Percentiles rank a stretch among this genome's conserved stretches.
phyloP scores from a whole-genome alignment of 164 flowering plant genomes.

The Tetracentron sinense region DNA sequence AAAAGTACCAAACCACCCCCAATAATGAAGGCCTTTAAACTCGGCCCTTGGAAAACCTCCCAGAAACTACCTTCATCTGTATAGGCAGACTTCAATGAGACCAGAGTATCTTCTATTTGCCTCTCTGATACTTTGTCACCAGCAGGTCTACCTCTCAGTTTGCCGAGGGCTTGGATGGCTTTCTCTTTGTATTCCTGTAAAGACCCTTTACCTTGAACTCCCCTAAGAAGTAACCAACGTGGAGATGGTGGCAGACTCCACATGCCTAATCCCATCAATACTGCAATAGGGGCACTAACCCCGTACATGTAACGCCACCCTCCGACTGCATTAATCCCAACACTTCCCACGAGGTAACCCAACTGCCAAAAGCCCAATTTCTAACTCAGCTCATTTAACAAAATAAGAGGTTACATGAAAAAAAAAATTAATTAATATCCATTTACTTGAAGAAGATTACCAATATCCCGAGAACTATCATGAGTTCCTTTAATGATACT shows the following conservation, averaged over 20 bases:
- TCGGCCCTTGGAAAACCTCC: constrained; percentile 85
- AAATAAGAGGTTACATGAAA: constrained; percentile 2
- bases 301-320: constrained; percentile 98
- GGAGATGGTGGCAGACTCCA: constrained; percentile 87
- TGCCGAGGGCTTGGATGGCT: constrained; percentile 65
- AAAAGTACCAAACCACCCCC: constrained; percentile 94
- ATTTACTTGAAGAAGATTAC: constrained; percentile 28
- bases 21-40: constrained; percentile 84
- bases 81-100: constrained; percentile 66
- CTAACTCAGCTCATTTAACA: constrained; percentile 7
- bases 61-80: constrained; percentile 53
- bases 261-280: constrained; percentile 84
- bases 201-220: constrained; percentile 78
- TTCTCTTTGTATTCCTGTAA: constrained; percentile 64
- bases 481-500: constrained; percentile 82
- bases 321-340: constrained; percentile 60
- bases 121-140: constrained; percentile 64
- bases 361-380: constrained; percentile 38
- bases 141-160: constrained; percentile 70
- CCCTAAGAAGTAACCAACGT: constrained; percentile 90
- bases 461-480: constrained; percentile 90
- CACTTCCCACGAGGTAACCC: constrained; percentile 85
- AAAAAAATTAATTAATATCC: neutral
- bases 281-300: constrained; percentile 65
- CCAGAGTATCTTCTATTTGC: constrained; percentile 78